Conservation (phyloP, 371 early-diverging fungal species). For the Rhizopus sp. region DNA sequence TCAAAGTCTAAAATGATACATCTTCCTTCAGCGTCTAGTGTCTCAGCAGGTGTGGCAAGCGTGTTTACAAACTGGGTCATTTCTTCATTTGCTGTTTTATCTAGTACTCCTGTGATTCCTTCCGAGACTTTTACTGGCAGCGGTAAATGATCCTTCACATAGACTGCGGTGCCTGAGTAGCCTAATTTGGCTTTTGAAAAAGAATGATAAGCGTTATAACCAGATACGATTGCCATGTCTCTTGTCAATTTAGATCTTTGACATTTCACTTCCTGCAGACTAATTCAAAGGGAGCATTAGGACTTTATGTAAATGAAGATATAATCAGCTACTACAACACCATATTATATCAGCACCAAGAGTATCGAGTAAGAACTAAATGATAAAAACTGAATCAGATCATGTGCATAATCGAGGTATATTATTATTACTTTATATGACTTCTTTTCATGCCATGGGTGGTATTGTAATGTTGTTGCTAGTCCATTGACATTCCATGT, state of each 20-base stretch:
- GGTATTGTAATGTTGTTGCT: conserved; percentile 56
- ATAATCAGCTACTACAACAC: conserved; percentile 15
- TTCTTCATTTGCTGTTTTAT: neutral
- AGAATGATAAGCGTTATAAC: conserved; percentile 78
- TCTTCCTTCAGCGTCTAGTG: conserved; percentile 79
- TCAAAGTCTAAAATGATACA: conserved; percentile 79
- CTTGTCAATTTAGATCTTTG: conserved; percentile 57
- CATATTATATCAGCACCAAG: conserved; percentile 76
- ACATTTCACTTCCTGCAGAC: conserved; percentile 82
- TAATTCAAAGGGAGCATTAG: conserved; percentile 9
- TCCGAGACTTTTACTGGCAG: conserved; percentile 62
- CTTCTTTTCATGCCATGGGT: conserved; percentile 58
- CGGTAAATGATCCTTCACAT: conserved; percentile 51
- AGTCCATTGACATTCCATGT: conserved; percentile 74
- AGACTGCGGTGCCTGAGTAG: conserved; percentile 80
- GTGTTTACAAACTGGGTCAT: conserved; percentile 12
- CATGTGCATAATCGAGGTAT: neutral
- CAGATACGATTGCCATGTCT: conserved; percentile 68
- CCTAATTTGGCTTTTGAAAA: conserved; percentile 60
- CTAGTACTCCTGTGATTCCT: conserved; percentile 62
- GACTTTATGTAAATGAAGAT: conserved; percentile 30
- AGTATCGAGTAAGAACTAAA: conserved; percentile 54
- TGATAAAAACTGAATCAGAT: neutral
- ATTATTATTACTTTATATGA: conserved; percentile 51
- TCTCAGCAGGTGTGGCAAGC: conserved; percentile 44